Evolutionary conservation across 331 rosid genomes (phyloP).

Genomic region (Arachis monticola): DNA sequence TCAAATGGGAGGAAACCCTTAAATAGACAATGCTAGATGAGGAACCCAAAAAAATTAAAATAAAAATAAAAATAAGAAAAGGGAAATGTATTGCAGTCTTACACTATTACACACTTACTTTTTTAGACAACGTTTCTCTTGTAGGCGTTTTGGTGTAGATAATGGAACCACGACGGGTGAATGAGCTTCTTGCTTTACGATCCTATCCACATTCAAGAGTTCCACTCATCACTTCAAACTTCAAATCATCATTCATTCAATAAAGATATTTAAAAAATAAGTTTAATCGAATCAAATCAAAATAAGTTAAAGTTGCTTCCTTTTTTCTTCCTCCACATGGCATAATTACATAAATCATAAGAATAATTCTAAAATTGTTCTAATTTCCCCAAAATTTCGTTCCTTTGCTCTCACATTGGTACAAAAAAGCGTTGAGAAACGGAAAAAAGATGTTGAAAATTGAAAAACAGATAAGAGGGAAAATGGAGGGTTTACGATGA

Average conservation of each 20-base stretch:
- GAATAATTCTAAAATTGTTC: neutral
- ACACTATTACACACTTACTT: slow-evolving; percentile 51
- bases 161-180: slow-evolving; percentile 87
- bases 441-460: neutral
- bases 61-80: slow-evolving; percentile 23
- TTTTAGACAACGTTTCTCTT: slow-evolving; percentile 70
- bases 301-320: slow-evolving; percentile 2
- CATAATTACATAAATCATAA: neutral
- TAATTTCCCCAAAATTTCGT: neutral
- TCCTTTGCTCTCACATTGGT: neutral
- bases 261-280: neutral
- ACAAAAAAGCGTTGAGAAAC: neutral
- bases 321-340: slow-evolving; percentile 10
- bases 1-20: neutral
- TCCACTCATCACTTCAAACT: slow-evolving; percentile 1
- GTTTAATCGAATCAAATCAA: neutral
- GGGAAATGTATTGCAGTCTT: slow-evolving; percentile 16
- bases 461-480: neutral
- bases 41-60: neutral
- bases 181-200: slow-evolving; percentile 79
- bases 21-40: neutral
- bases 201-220: slow-evolving; percentile 56
- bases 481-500: slow-evolving; percentile 64
- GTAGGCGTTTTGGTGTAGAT: slow-evolving; percentile 93
- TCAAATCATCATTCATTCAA: neutral